Conservation (phyloP, 371 early-diverging fungal genomes). For the Conidiobolus incongruus region DNA sequence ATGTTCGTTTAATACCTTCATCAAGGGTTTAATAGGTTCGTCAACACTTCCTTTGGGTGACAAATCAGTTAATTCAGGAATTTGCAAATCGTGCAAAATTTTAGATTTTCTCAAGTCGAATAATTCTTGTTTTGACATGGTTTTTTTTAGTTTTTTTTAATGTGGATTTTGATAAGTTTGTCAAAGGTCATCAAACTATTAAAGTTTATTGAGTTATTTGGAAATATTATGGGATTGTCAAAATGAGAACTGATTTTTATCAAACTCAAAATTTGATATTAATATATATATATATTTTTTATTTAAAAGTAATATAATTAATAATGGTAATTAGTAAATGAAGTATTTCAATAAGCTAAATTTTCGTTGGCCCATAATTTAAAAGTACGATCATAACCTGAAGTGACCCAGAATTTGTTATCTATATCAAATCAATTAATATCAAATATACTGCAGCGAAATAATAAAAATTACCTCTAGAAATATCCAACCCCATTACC, state of each 20-base stretch:
- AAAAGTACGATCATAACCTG: conserved; percentile 83
- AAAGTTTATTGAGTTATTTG: too few species aligned
- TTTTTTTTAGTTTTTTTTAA: too few species aligned
- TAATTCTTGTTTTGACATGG: too few species aligned
- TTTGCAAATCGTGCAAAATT: background rate
- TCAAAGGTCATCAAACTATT: too few species aligned
- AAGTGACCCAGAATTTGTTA: conserved; percentile 58
- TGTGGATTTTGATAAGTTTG: too few species aligned
- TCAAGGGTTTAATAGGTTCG: conserved; percentile 25
- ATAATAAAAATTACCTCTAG: conserved; percentile 22
- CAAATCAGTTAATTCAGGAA: background rate
- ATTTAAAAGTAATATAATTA: too few species aligned
- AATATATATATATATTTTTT: too few species aligned
- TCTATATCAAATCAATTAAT: conserved; percentile 15
- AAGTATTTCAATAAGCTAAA: conserved; percentile 10
- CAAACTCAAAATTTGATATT: too few species aligned
- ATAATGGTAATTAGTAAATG: too few species aligned
- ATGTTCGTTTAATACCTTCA: conserved; percentile 21
- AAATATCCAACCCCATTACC: conserved; percentile 72
- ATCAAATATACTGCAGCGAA: background rate
- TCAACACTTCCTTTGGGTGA: conserved; percentile 32
- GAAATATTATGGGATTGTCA: too few species aligned
- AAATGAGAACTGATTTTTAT: too few species aligned
- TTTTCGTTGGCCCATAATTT: conserved; percentile 64
- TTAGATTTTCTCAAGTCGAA: background rate